A percentile compares a stretch with the other conserved stretches of the same genome.
Evolutionary conservation across 1,284 basidiomycete species (phyloP).

Genomic region (Trichosporon sp.): DNA sequence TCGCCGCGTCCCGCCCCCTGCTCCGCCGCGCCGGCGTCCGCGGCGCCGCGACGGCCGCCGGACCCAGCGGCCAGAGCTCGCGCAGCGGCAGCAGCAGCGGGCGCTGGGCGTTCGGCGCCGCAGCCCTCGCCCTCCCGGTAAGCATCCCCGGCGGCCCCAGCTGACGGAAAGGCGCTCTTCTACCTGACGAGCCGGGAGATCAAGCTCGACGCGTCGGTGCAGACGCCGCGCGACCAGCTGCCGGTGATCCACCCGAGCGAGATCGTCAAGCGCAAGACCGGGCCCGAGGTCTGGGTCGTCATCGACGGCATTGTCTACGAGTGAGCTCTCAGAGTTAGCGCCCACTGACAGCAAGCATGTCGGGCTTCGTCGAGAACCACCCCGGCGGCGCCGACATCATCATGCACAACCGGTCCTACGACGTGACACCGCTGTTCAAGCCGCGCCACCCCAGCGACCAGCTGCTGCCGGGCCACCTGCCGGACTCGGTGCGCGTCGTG

Average conservation of each 20-base stretch:
- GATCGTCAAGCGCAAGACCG: slow-evolving; percentile 31
- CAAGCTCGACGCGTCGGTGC: slow-evolving; percentile 8
- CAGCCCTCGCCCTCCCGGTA: slow-evolving; percentile 11
- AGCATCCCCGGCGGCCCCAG: background rate
- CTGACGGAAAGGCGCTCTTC: slow-evolving; percentile 6
- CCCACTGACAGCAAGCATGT: slow-evolving; percentile 30
- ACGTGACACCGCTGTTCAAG: slow-evolving; percentile 43
- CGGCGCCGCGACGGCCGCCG: background rate
- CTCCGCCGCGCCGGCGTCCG: background rate
- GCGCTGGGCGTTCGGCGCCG: slow-evolving; percentile 4
- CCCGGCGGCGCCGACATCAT: slow-evolving; percentile 47
- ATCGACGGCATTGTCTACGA: slow-evolving; percentile 46
- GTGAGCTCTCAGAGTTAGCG: slow-evolving; percentile 25
- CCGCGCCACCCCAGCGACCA: slow-evolving; percentile 46
- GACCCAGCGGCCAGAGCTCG: background rate
- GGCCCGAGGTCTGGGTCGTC: slow-evolving; percentile 42
- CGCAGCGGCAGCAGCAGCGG: background rate
- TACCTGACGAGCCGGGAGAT: slow-evolving; percentile 6
- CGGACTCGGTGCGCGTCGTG: slow-evolving; percentile 32
- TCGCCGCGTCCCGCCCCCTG: background rate
- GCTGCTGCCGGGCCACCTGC: slow-evolving; percentile 38
- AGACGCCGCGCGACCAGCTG: slow-evolving; percentile 2
- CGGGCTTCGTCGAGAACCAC: slow-evolving; percentile 43
- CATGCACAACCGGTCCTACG: slow-evolving; percentile 34
- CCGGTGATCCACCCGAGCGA: slow-evolving; percentile 27